A percentile compares a stretch with the other conserved stretches of the same genome.
phyloP scores from a whole-genome alignment of 805 yeast species.

The Diddensiella transvaalensis region DNA sequence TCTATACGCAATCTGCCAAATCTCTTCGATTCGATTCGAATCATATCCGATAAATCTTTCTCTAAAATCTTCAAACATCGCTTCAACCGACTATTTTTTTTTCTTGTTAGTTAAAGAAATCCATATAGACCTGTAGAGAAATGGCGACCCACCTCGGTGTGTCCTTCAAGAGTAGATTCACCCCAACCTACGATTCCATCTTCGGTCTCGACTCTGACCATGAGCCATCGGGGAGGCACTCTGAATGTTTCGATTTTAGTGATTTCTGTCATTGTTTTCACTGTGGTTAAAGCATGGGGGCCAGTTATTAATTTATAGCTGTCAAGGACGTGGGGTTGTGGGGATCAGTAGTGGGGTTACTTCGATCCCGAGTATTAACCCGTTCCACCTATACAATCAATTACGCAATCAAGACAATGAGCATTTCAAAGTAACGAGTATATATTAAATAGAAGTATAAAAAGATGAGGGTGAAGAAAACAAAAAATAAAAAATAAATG shows the following conservation, averaged over 20 bases:
- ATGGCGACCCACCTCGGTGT: constrained; percentile 27
- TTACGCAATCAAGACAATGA: too few species aligned
- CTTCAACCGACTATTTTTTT: constrained; percentile 28
- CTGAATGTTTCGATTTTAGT: constrained; percentile 30
- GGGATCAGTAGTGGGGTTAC: background rate
- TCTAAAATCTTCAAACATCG: constrained; percentile 30
- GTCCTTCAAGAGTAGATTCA: constrained; percentile 34
- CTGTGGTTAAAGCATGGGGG: too few species aligned
- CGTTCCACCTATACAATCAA: too few species aligned
- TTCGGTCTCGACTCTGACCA: constrained; percentile 29
- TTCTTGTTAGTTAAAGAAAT: too few species aligned
- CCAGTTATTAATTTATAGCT: too few species aligned
- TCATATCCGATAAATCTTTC: constrained; percentile 34
- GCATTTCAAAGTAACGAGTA: too few species aligned
- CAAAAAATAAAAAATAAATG: background rate
- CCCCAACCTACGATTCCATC: constrained; percentile 33
- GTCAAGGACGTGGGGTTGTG: too few species aligned
- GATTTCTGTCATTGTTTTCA: constrained; percentile 12
- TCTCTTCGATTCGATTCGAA: constrained; percentile 29
- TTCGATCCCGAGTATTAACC: background rate
- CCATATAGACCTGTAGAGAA: too few species aligned
- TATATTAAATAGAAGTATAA: too few species aligned
- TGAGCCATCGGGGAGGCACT: constrained; percentile 33
- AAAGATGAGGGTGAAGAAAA: background rate
- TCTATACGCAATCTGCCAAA: constrained; percentile 29